Conservation (phyloP, 75 land plant species). For the Picea glauca region DNA sequence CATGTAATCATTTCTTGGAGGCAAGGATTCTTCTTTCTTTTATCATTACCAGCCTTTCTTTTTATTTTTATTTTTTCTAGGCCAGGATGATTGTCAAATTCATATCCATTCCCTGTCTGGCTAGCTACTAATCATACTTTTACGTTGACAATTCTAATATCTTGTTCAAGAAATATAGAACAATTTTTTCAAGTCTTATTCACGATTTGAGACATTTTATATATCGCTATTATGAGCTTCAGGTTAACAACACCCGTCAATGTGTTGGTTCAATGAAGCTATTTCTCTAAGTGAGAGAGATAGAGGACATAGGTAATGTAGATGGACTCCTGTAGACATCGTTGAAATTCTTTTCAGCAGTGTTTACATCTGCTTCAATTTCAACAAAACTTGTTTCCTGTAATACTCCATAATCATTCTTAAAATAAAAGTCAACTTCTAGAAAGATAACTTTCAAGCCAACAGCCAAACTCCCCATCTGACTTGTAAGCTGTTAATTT, state of each 20-base stretch:
- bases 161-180: not conserved
- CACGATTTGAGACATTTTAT: not conserved
- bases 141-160: not conserved
- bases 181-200: not conserved
- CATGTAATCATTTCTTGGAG: not conserved
- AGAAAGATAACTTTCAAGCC: not conserved
- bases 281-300: not conserved
- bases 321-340: not conserved
- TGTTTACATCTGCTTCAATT: not conserved
- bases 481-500: not conserved
- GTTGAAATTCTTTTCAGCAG: not conserved
- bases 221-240: not conserved
- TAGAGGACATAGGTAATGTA: not conserved
- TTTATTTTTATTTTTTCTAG: not conserved
- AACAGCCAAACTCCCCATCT: not conserved
- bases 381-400: not conserved
- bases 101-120: not conserved
- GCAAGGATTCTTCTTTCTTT: not conserved
- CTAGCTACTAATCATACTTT: not conserved
- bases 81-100: not conserved
- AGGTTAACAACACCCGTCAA: not conserved
- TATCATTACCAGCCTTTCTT: not conserved
- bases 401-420: not conserved
- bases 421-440: no score
- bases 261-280: not conserved